Percentiles rank a stretch among this genome's conserved stretches.
These are phyloP conservation scores for Claviceps pusilla DNA, from an alignment of 2,329 filamentous ascomycete species.

Conservation along the genomic window DNA sequence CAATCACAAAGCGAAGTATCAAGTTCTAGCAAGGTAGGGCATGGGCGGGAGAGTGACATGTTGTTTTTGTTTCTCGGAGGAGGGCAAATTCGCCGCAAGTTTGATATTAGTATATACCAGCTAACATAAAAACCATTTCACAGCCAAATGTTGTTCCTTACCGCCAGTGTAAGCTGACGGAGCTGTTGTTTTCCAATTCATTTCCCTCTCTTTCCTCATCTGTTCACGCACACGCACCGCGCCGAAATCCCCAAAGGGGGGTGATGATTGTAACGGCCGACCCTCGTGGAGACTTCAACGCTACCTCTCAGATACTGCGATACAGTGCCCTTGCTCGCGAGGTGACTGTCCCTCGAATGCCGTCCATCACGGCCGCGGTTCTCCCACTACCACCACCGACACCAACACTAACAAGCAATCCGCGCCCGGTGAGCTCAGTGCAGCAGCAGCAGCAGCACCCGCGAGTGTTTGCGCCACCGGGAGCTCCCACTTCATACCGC, in stretches of 20 bases:
- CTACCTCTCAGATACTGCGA: slow-evolving; percentile 86
- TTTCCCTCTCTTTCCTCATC: slow-evolving; percentile 48
- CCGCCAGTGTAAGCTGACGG: slow-evolving; percentile 72
- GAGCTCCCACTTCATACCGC: slow-evolving; percentile 17
- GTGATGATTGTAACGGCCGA: slow-evolving; percentile 97
- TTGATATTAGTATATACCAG: not conserved
- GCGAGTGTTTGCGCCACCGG: slow-evolving; percentile 27
- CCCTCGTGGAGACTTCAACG: slow-evolving; percentile 84
- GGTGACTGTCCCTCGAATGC: slow-evolving; percentile 78
- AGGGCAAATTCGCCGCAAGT: too few relatives aligned
- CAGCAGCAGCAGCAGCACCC: slow-evolving; percentile 18
- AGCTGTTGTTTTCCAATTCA: slow-evolving; percentile 75
- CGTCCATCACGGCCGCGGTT: slow-evolving; percentile 65
- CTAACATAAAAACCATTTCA: not conserved
- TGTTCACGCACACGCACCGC: slow-evolving; percentile 21
- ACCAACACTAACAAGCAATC: slow-evolving; percentile 4
- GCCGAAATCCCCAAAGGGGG: slow-evolving; percentile 64
- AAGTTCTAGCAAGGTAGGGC: slow-evolving; percentile 52
- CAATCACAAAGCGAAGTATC: slow-evolving; percentile 82
- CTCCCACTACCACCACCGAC: slow-evolving; percentile 21
- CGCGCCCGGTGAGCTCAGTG: slow-evolving; percentile 15
- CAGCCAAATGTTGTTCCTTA: slow-evolving; percentile 62
- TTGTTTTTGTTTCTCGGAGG: too few relatives aligned
- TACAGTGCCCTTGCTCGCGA: slow-evolving; percentile 89
- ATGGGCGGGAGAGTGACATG: too few relatives aligned